phyloP scores from a whole-genome alignment of 2,329 filamentous ascomycete genomes.

The Ophiocordyceps camponoti-leonardi region DNA sequence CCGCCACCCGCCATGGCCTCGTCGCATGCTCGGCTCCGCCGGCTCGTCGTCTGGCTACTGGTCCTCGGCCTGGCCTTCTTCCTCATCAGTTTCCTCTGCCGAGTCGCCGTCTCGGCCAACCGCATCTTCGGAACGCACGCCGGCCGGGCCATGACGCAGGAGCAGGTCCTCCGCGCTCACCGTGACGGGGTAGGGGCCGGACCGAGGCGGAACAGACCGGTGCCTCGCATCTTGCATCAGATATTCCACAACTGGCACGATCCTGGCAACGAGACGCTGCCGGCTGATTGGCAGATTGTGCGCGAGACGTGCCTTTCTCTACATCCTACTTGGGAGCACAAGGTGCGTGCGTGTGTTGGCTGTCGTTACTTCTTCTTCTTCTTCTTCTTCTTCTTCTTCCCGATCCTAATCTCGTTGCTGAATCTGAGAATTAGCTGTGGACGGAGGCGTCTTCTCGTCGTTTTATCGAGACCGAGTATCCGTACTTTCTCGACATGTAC shows the following conservation, averaged over 20 bases:
- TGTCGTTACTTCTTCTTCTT: too few species aligned
- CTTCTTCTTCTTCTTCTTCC: background rate
- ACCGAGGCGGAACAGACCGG: background rate
- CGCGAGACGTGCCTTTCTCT: background rate
- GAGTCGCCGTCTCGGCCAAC: background rate
- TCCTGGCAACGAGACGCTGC: constrained; percentile 1
- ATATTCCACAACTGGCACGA: constrained; percentile 1
- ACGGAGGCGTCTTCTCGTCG: constrained; percentile 51
- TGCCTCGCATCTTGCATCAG: constrained; percentile 3
- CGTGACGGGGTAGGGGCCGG: background rate
- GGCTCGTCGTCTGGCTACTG: background rate
- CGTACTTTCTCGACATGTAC: constrained; percentile 62
- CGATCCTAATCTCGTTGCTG: background rate
- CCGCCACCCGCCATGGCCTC: background rate
- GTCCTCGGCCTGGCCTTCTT: background rate
- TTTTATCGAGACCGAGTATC: constrained; percentile 58
- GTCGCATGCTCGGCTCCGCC: background rate
- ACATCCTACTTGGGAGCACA: constrained; percentile 4
- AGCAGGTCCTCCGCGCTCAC: background rate
- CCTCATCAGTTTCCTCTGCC: background rate
- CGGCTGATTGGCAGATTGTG: background rate
- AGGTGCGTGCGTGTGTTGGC: too few species aligned
- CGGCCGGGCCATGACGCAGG: constrained; percentile 1
- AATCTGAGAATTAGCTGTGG: constrained; percentile 34
- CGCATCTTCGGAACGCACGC: constrained; percentile 2